phyloP scores from a whole-genome alignment of 495 filamentous ascomycete species.

The Margaritispora aquatica region DNA sequence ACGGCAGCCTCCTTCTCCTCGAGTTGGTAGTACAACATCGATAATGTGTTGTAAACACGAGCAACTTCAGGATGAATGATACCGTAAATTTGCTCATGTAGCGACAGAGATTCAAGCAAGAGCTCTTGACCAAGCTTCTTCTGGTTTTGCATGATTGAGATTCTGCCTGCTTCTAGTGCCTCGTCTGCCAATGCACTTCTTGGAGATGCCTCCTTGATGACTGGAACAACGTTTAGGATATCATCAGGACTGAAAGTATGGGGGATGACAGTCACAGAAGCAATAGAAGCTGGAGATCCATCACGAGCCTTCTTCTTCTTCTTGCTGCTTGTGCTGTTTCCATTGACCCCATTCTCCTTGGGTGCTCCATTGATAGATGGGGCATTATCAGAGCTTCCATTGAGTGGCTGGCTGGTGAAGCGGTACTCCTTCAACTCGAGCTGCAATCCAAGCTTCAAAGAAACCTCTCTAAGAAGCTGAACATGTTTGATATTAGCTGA shows the following conservation, averaged over 20 bases:
- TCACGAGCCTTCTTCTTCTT: slow-evolving; percentile 60
- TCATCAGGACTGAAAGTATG: slow-evolving; percentile 78
- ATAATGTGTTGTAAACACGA: slow-evolving; percentile 87
- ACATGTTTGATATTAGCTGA: slow-evolving; percentile 56
- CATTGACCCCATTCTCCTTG: slow-evolving; percentile 30
- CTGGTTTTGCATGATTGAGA: slow-evolving; percentile 89
- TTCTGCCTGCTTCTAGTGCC: slow-evolving; percentile 88
- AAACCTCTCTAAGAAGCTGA: slow-evolving; percentile 83
- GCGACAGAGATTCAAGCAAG: slow-evolving; percentile 85
- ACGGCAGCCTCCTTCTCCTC: slow-evolving; percentile 94
- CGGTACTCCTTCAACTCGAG: slow-evolving; percentile 73
- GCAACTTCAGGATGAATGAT: slow-evolving; percentile 96
- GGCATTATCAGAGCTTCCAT: slow-evolving; percentile 28
- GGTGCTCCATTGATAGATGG: slow-evolving; percentile 24
- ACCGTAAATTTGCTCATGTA: slow-evolving; percentile 98
- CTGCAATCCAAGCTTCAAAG: slow-evolving; percentile 89
- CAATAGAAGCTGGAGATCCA: slow-evolving; percentile 41
- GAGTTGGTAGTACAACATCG: slow-evolving; percentile 90
- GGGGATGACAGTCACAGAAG: slow-evolving; percentile 31
- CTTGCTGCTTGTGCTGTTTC: slow-evolving; percentile 48
- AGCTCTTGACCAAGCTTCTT: slow-evolving; percentile 95
- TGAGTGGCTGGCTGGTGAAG: slow-evolving; percentile 47
- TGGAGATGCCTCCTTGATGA: slow-evolving; percentile 90
- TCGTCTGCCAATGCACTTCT: slow-evolving; percentile 89
- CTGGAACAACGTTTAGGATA: slow-evolving; percentile 82